phyloP scores from a whole-genome alignment of 768 basidiomycete species.

The Leccinum obscurum region DNA sequence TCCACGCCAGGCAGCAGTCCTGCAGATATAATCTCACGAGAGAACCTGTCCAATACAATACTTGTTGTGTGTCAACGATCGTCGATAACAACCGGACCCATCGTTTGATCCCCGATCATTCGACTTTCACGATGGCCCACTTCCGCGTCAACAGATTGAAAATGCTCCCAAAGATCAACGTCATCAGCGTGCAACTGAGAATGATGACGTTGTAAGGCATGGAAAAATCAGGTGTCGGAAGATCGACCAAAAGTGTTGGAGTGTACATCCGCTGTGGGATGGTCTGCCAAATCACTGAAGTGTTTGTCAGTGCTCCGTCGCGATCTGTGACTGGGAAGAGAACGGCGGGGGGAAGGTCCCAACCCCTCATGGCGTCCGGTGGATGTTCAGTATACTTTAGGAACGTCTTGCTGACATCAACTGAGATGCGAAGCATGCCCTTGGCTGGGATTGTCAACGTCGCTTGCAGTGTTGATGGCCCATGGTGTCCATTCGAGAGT shows the following conservation, averaged over 20 bases:
- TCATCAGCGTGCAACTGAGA: constrained; percentile 87
- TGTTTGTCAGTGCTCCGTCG: not conserved
- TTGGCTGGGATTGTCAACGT: constrained; percentile 68
- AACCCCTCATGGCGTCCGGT: constrained; percentile 92
- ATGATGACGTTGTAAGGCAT: constrained; percentile 99
- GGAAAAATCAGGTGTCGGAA: constrained; percentile 98
- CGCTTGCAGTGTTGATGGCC: constrained; percentile 72
- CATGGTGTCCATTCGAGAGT: constrained; percentile 18
- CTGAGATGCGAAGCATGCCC: constrained; percentile 59
- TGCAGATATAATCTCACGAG: not conserved
- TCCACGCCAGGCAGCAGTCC: not conserved
- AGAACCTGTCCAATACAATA: not conserved
- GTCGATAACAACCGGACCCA: not conserved
- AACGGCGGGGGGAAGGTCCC: constrained; percentile 90
- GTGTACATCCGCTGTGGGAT: constrained; percentile 65
- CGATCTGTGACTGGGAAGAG: constrained; percentile 41
- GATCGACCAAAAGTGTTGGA: constrained; percentile 76
- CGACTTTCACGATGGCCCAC: constrained; percentile 59
- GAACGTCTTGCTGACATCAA: constrained; percentile 82
- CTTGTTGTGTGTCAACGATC: not conserved
- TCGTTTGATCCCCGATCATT: constrained; percentile 3
- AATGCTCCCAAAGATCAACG: constrained; percentile 89
- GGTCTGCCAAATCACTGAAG: not conserved
- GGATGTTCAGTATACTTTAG: constrained; percentile 94
- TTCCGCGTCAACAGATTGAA: constrained; percentile 85